Evolutionary conservation across 2,329 filamentous ascomycete species (phyloP), one percentile per base, ranked within the genome.

Genomic region (Talaromyces albobiverticillius): DNA sequence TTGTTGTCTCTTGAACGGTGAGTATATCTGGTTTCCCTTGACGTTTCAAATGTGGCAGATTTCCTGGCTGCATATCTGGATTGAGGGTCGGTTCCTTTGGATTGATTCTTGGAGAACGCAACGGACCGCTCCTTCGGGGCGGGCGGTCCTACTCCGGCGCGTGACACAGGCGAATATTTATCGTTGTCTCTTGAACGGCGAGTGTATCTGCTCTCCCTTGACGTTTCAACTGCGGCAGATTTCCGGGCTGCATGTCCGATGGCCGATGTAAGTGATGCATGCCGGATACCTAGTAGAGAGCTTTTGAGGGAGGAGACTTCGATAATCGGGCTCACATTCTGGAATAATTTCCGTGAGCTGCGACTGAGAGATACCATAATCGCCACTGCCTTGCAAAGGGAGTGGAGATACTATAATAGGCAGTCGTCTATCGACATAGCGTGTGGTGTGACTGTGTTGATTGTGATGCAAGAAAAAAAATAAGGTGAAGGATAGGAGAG

Each of bases 161-260:
- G 13, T 10, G 36, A 22, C 10, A 16, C 36, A 22, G 36, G 36
- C 2, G 23, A 13, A 10, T 11, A 50, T 13, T 36, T 22, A 26
- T 31, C 42, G 16, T 25, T 40, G 9, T 40, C 46, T 23, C 5
- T 45, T 14, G 10, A 34, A 22, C 14, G 14, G 7, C 51, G 43
- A 10, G 10, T 20, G 16, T 32, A 42, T 25, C 22, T 45, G n/a
- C 32, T 42, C 1, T 47, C 43, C 29, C 42, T 41, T 40, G 22
- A 34, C 45, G 50, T 31, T 46, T 60, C 36, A 41, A 45, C 11
- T 41, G 53, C 52, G 20, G 45, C 61, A 11, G 60, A 82, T 69
- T 67, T 74, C 64, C 84, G 82, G 52, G 90, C 76, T 13, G 87
- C 87, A 43, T 80, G 77, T 60, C 84, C 82, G 63, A 91, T 90